A percentile compares a stretch with the other conserved stretches of the same genome.
Evolutionary conservation across 1,284 basidiomycete genomes (phyloP).

Genomic region (Psilocybe mexicana): DNA sequence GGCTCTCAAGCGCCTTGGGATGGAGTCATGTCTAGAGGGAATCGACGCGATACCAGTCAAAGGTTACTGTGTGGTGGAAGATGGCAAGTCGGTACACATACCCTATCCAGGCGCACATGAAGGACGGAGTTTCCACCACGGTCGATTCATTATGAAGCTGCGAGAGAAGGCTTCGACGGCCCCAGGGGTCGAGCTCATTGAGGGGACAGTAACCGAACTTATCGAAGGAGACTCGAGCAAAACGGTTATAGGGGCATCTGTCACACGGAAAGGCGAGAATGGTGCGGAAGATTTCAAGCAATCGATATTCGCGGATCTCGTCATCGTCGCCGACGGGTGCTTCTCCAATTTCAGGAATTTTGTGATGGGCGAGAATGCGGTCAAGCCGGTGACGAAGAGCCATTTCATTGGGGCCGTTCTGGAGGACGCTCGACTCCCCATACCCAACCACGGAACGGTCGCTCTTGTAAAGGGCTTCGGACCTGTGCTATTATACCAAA

Average conservation of each 20-base stretch:
- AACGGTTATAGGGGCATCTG: constrained; percentile 40
- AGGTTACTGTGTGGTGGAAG: constrained; percentile 87
- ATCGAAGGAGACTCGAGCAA: constrained; percentile 33
- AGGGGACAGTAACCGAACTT: constrained; percentile 82
- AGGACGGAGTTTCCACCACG: constrained; percentile 92
- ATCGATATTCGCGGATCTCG: constrained; percentile 71
- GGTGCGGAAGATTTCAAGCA: constrained; percentile 43
- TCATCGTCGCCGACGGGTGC: constrained; percentile 93
- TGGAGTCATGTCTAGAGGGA: constrained; percentile 75
- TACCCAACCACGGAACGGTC: constrained; percentile 88
- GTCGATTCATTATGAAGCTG: constrained; percentile 85
- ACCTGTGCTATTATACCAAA: constrained; percentile 91
- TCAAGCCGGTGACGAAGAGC: constrained; percentile 60
- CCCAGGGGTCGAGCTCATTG: constrained; percentile 71
- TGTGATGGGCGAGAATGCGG: constrained; percentile 51
- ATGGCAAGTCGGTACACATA: constrained; percentile 73
- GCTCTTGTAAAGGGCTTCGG: constrained; percentile 72
- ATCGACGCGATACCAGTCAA: constrained; percentile 87
- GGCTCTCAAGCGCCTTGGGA: constrained; percentile 76
- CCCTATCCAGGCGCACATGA: constrained; percentile 80
- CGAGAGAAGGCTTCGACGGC: constrained; percentile 66
- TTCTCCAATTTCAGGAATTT: constrained; percentile 78
- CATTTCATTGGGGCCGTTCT: constrained; percentile 86
- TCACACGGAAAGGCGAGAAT: constrained; percentile 31
- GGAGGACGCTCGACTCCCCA: constrained; percentile 74